Base-by-base conservation (phyloP, 306 rosid species). In the Leucaena leucocephala region DNA sequence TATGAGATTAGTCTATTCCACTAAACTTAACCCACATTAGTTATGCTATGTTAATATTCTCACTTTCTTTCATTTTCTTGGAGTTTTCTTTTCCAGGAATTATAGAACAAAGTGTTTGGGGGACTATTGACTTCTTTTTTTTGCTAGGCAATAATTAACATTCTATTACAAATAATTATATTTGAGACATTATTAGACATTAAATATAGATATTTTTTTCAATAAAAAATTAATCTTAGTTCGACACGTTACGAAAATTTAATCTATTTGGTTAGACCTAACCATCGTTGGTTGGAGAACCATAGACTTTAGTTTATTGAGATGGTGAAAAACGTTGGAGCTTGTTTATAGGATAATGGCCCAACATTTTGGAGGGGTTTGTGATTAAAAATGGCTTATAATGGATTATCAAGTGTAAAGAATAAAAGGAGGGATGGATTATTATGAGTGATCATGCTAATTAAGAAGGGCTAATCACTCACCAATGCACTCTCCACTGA, bases 41-140 rank as follows among this genome's bases (percentile, higher is more conserved):
- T 27, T 0, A 27, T 27, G 1, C 27, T 27, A 27, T 27, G 27
- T 27, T 27, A 27, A 27, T 27, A 0, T 64, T 13, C 22, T 34
- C 45, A 70, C 70, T 75, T 78, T 52, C 77, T 63, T 69, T 82
- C 64, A 0, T 83, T 72, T 16, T 81, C 75, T 17, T 70, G 64
- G 0, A 54, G 22, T 45, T 9, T 62, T 55, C 65, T 75, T 72
- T 35, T 1, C n/a, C 3, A 17, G 59, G 9, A n/a, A 54, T 1
- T 17, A n/a, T 57, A 57, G 67, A 69, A 43, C 11, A 57, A 57
- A 39, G 17, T 21, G 3, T 55, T 54, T 59, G 62, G 76, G 65
- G 27, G 27, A 27, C 27, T 1, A 27, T 27, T 0, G 27, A 27
- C 27, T 27, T 27, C 27, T 27, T 27, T 27, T 27, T 27, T 27